Evolutionary conservation across 176 grass and related monocot genomes (phyloP), one percentile per base, ranked within the genome.

Genomic region (Pharus latifolius): DNA sequence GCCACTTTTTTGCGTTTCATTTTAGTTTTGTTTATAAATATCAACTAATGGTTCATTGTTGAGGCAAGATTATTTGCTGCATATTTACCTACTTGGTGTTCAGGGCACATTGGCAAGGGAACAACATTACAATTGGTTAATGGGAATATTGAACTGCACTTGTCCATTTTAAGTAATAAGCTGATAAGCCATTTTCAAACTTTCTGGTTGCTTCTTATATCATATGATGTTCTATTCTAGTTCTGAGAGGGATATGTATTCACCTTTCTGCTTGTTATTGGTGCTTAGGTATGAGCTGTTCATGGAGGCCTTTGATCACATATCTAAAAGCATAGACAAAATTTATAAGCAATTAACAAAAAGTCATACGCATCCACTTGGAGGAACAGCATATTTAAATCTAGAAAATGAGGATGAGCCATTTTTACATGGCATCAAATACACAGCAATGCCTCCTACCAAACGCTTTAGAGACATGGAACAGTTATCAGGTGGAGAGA

Each of bases 401-500:
- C 77, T 98, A 30, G 94, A 98, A 88, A 98, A 98, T 82, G 94
- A 98, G 78, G 94, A 98, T 2, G 94, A 98, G 24, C 94, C 94
- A 57, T 98, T 88, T 78, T 43, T 93, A 14, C 78, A 98, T 70
- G 94, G 94, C 40, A 98, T 98, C 78, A 98, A 93, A 67, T 98
- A 98, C 76, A 98, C 94, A 67, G 89, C 89, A 65, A 98, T 98
- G 89, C 89, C 89, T 27, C 94, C 94, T 68, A 93, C 89, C n/a
- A 98, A 98, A 61, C 87, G 89, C 24, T 98, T 98, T 75, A 89
- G 89, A 61, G 89, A 98, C 71, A 98, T 98, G 94, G 94, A 98
- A 34, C 94, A 93, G 71, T 88, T 98, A 82, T 98, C 94, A 4
- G 94, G 94, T 58, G 94, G 89, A 22, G 94, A 98, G 84, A 98